Base-by-base conservation (phyloP, 139 green algal genomes). In the Chlamydomonas incerta region DNA sequence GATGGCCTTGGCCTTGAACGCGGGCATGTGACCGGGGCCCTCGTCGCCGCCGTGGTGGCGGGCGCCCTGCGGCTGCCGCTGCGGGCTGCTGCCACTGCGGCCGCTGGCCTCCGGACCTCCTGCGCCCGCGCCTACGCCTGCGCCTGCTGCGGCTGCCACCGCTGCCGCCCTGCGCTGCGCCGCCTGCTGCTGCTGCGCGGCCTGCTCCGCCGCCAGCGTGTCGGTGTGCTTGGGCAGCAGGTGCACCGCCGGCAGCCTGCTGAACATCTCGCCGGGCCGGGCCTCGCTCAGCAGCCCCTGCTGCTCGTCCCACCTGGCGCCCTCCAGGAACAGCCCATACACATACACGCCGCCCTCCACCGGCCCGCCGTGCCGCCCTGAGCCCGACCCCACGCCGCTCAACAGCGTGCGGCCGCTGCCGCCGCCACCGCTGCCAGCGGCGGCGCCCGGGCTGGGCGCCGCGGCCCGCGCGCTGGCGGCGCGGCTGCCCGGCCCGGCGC, bases 241-340 rank as follows among this genome's bases (percentile, higher is more conserved):
- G 24, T 93, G 85, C 3, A 91, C 34, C 35, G 79, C 46, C 2
- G 90, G 90, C 72, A 93, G 76, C 55, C 26, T 46, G 28, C 60
- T 79, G 62, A 82, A 89, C 90, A 93, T 91, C 60, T 89, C 84
- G 0, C 87, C 83, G 2, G 80, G 80, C 10, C 74, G 85, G 4
- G 84, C 55, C 31, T 70, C 31, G 33, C 28, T 71, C 23, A 88
- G 71, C 41, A 66, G 34, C 58, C 68, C 74, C 33, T 70, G 72
- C 31, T 41, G 62, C 60, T 52, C 65, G 26, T 91, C 83, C 93
- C 94, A 98, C 10, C 88, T 73, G 1, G 92, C 95, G 28, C 90
- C 86, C 52, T 98, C 95, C 46, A 98, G 33, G 82, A 89, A 97
- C 67, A 98, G 79, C 13, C 95, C 95, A 80, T 93, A 68, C 60